A percentile compares a stretch with the other conserved stretches of the same genome.
Conservation (phyloP, 768 basidiomycete genomes). For the Royoungia palumana region DNA sequence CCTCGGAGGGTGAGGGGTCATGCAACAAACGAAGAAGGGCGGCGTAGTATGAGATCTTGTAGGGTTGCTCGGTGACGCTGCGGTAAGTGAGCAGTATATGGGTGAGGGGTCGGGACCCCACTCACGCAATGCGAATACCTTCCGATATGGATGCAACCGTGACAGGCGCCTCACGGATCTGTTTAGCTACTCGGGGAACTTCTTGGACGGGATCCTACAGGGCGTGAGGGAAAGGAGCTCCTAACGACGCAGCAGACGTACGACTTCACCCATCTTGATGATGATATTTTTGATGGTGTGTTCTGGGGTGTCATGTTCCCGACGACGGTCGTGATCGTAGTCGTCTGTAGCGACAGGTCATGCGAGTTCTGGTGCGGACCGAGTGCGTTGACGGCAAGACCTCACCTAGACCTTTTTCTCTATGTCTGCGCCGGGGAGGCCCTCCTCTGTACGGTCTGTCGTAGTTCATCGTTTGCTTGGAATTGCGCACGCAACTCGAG, state of each 20-base stretch:
- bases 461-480: constrained; percentile 49
- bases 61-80: constrained; percentile 89
- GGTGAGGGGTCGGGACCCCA: background rate
- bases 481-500: too few species aligned
- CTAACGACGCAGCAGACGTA: constrained; percentile 36
- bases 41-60: constrained; percentile 89
- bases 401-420: constrained; percentile 46
- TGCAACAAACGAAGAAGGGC: constrained; percentile 71
- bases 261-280: constrained; percentile 78
- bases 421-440: constrained; percentile 44
- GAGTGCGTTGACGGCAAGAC: background rate
- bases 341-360: constrained; percentile 53
- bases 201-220: constrained; percentile 68
- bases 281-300: constrained; percentile 66
- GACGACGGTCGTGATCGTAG: constrained; percentile 60
- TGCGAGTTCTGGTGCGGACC: background rate
- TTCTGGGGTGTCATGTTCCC: constrained; percentile 70
- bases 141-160: constrained; percentile 66
- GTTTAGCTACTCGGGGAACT: constrained; percentile 59
- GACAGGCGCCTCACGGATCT: constrained; percentile 59
- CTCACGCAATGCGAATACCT: constrained; percentile 68
- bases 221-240: background rate
- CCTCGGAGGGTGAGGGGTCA: constrained; percentile 40
- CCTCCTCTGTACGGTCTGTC: constrained; percentile 48
- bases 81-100: constrained; percentile 4